Base-by-base conservation (phyloP, 192 early-diverging fungal species). In the Backusella luteola region DNA sequence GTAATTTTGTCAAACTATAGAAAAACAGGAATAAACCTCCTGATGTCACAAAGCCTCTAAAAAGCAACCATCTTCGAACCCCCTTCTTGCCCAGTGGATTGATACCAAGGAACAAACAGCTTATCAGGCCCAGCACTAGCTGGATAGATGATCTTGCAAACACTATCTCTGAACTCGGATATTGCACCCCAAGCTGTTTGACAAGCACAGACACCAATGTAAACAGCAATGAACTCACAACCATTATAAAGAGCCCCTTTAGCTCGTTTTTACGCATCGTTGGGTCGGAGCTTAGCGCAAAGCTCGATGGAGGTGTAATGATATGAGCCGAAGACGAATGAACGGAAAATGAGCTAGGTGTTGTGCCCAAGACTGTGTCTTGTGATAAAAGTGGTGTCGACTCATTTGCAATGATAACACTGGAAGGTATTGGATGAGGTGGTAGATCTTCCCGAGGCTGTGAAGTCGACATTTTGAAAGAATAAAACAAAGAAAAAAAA, bases 71-170 rank as follows among this genome's bases (percentile, higher is more conserved):
- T 26, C 66, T 68, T 17, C 88, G 85, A 39, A 90, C 70, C 0
- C 71, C 79, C 3, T 73, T 71, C 3, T 88, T 85, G 1, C 93
- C 94, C 32, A 89, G 76, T 0, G 92, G 91, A 34, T 81, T 85
- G 41, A 90, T 75, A 0, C 82, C 73, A 19, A 88, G 77, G 49
- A 73, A 82, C 9, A 74, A 66, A 66, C 92, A 93, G 7, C 84
- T 87, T 4, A 87, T 38, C 6, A 92, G 79, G 1, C 91, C 92
- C 26, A 91, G 78, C 6, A 81, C 8, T 2, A 88, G 77, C 78
- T 95, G 94, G 35, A 93, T 76, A 23, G 92, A 71, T 26, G 91
- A 92, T 42, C 93, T 88, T 21, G 88, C 85, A 72, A 95, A 87
- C 4, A 95, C 93, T 17, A 94, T 89, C 79, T 94, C 86, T 4